These are phyloP conservation scores for Rhodotorula glutinis DNA, from an alignment of 1,284 basidiomycete genomes.

Conservation along the genomic window DNA sequence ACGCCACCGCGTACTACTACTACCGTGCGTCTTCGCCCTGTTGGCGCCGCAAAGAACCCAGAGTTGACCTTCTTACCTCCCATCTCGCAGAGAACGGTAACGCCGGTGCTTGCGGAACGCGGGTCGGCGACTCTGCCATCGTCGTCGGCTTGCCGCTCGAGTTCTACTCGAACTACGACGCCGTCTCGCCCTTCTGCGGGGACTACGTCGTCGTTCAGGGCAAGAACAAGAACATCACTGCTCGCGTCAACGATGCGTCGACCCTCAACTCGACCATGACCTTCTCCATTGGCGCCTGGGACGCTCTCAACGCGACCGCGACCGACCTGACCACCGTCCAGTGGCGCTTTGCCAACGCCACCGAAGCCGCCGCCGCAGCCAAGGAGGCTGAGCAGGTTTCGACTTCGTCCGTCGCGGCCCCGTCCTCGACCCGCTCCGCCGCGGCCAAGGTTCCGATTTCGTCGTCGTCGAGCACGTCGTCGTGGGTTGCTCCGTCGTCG, in stretches of 20 bases:
- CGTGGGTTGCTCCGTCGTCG: not conserved
- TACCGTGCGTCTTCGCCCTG: conserved; percentile 24
- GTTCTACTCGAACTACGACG: conserved; percentile 30
- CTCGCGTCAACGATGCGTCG: conserved; percentile 36
- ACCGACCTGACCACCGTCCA: conserved; percentile 24
- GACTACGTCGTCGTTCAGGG: conserved; percentile 33
- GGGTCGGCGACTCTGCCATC: conserved; percentile 23
- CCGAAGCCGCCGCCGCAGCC: conserved; percentile 32
- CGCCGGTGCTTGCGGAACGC: conserved; percentile 30
- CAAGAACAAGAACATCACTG: conserved; percentile 28
- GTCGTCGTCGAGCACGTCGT: not conserved
- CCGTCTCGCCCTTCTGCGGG: conserved; percentile 36
- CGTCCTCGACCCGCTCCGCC: not conserved
- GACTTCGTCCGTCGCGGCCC: not conserved
- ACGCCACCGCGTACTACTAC: conserved; percentile 20
- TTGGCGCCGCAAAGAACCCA: too few relatives aligned
- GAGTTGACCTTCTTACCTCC: not conserved
- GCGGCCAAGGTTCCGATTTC: not conserved
- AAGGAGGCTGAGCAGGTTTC: not conserved
- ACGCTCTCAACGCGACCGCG: conserved; percentile 29
- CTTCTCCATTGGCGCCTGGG: conserved; percentile 32
- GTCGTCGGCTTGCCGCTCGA: conserved; percentile 38
- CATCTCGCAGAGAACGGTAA: conserved; percentile 10
- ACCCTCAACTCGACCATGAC: conserved; percentile 28
- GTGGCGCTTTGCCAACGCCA: conserved; percentile 39